Evolutionary conservation across 306 rosid species (phyloP).

Genomic region (Medicago truncatula): DNA sequence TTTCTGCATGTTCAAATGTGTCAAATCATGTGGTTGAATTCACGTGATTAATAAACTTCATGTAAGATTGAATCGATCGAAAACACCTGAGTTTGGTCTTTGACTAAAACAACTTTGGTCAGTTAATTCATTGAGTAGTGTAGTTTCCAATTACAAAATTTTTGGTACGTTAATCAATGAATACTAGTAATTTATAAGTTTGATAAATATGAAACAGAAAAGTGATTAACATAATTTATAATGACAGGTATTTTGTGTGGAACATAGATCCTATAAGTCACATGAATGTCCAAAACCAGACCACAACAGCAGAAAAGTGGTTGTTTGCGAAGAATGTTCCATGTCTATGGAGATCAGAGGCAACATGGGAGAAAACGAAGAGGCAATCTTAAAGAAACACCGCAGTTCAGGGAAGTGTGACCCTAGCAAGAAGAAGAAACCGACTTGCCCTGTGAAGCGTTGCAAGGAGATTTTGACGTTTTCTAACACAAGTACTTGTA

Average conservation of each 20-base stretch:
- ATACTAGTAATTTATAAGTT: neutral
- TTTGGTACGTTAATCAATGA: neutral
- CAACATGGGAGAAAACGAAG: conserved; percentile 49
- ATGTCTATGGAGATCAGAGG: conserved; percentile 76
- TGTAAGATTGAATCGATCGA: no score
- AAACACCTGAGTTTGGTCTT: no score
- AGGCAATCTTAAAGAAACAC: conserved; percentile 59
- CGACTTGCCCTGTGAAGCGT: conserved; percentile 68
- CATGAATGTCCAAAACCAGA: conserved; percentile 78
- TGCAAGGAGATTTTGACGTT: conserved; percentile 81
- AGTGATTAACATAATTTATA: neutral
- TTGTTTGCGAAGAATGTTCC: conserved; percentile 77
- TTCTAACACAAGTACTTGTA: conserved; percentile 72
- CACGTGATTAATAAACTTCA: no score
- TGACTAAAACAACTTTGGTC: no score
- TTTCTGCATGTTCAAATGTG: no score
- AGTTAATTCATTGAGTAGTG: no score
- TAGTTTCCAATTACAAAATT: no score
- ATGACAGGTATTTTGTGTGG: conserved; percentile 77
- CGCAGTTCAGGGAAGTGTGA: conserved; percentile 69
- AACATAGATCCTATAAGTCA: conserved; percentile 76
- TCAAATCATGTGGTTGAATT: no score
- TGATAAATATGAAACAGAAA: neutral
- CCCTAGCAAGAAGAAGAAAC: conserved; percentile 79
- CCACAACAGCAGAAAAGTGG: conserved; percentile 77